Percentiles rank a stretch among this genome's conserved stretches.
Conservation (phyloP, 2,329 filamentous ascomycete genomes). For the Fusarium sp. region DNA sequence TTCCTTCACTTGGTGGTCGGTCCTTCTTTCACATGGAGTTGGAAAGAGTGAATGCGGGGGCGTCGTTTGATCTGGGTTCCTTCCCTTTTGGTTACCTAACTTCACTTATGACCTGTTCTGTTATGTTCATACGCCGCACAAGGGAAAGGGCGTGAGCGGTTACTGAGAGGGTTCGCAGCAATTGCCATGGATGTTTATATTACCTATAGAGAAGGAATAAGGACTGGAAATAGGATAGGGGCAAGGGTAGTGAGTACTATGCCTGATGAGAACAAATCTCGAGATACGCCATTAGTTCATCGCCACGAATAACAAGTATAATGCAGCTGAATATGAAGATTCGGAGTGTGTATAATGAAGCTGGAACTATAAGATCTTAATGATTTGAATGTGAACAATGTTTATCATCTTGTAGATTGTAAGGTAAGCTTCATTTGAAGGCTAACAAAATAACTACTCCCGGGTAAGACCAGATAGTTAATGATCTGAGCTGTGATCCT, state of each 20-base stretch:
- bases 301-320: not conserved
- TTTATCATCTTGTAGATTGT: not conserved
- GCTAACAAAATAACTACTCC: not conserved
- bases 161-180: not conserved
- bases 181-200: not conserved
- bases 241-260: not conserved
- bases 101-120: conserved; percentile 1
- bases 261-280: not conserved
- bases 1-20: conserved; percentile 10
- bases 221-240: not conserved
- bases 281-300: not conserved
- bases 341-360: not conserved
- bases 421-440: not conserved
- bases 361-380: not conserved
- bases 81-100: conserved; percentile 5
- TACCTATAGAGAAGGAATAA: not conserved
- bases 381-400: not conserved
- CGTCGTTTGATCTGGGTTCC: conserved; percentile 20
- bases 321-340: not conserved
- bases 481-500: not conserved
- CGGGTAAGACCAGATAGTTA: not conserved
- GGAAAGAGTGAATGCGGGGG: conserved; percentile 22
- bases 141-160: not conserved
- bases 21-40: conserved; percentile 25
- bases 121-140: not conserved